Percentiles rank a stretch among this genome's conserved stretches.
Evolutionary conservation across 2,329 filamentous ascomycete species (phyloP).

Genomic region (Talaromyces sp.): DNA sequence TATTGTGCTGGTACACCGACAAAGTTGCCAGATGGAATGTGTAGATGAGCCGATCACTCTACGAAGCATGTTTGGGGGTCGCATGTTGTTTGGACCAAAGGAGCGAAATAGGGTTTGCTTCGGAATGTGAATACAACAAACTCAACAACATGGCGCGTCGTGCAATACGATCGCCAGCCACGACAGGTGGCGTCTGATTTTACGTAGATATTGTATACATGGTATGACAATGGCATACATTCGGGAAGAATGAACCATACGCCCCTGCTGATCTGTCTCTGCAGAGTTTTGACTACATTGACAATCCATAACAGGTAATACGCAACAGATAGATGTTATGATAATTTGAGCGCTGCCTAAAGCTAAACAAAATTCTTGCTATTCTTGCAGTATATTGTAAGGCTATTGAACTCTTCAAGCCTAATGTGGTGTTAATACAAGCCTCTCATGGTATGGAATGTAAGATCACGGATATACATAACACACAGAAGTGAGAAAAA

Average conservation of each 20-base stretch:
- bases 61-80: background rate
- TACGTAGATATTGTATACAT: no score
- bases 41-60: background rate
- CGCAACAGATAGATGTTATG: no score
- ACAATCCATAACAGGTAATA: no score
- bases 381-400: no score
- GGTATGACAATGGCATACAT: background rate
- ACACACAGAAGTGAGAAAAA: background rate
- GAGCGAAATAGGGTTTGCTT: constrained; percentile 8
- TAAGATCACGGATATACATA: background rate
- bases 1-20: background rate
- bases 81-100: background rate
- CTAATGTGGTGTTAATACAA: background rate
- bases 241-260: background rate
- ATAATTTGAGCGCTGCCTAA: no score
- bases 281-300: background rate
- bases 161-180: background rate
- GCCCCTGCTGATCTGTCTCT: no score
- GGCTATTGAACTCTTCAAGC: background rate
- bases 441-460: constrained; percentile 16
- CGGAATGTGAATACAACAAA: constrained; percentile 7
- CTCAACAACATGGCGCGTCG: constrained; percentile 4
- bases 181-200: background rate
- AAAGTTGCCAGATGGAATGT: background rate
- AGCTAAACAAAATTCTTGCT: no score